These are phyloP conservation scores for Eucalyptus lansdowneana DNA, from an alignment of 345 rosid species.

Conservation along the genomic window DNA sequence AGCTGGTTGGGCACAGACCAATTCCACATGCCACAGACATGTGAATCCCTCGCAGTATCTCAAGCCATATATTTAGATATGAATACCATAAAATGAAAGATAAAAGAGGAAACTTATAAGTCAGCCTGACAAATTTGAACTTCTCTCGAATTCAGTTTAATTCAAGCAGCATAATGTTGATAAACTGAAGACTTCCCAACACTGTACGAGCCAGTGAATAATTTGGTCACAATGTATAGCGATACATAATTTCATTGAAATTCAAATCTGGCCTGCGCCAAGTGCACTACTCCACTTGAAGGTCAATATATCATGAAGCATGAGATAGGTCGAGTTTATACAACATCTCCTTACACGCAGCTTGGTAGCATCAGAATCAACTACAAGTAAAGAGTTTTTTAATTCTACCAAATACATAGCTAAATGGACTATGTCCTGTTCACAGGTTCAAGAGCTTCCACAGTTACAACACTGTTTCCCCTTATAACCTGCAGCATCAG, in stretches of 20 bases:
- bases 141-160: not conserved
- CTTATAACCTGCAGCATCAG: constrained; percentile 3
- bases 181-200: not conserved
- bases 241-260: not conserved
- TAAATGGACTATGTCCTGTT: not conserved
- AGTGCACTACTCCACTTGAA: not conserved
- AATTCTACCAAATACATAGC: not conserved
- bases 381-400: not conserved
- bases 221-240: not conserved
- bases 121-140: not conserved
- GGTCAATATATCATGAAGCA: not conserved
- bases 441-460: constrained; percentile 11
- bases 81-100: not conserved
- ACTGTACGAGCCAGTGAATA: not conserved
- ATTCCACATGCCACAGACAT: not conserved
- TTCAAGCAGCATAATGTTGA: not conserved
- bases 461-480: constrained; percentile 12
- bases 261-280: not conserved
- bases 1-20: not conserved
- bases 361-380: not conserved
- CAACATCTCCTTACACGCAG: not conserved
- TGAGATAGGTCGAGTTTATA: not conserved
- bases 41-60: not conserved
- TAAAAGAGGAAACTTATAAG: not conserved
- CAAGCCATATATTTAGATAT: not conserved